A percentile compares a stretch with the other conserved stretches of the same genome.
Conservation (phyloP, 2,329 filamentous ascomycete genomes). For the Trichoderma asperellum region DNA sequence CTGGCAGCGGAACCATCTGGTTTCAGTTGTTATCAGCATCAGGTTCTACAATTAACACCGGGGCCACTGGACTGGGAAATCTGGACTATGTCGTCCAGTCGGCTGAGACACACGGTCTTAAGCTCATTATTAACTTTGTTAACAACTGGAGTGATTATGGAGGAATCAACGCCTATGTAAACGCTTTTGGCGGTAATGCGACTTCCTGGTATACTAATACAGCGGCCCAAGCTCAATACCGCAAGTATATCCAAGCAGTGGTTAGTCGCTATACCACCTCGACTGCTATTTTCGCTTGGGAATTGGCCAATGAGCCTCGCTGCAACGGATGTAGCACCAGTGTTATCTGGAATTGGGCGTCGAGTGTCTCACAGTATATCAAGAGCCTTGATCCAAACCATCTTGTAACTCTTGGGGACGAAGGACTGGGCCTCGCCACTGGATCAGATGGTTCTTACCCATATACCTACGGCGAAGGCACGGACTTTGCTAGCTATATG, state of each 20-base stretch:
- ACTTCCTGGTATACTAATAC: slow-evolving; percentile 61
- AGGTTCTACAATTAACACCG: slow-evolving; percentile 63
- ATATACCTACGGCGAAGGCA: slow-evolving; percentile 54
- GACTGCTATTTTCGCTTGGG: slow-evolving; percentile 57
- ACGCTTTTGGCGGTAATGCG: slow-evolving; percentile 58
- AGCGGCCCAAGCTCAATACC: slow-evolving; percentile 59
- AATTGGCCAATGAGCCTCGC: slow-evolving; percentile 41
- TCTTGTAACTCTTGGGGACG: slow-evolving; percentile 67
- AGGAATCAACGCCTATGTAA: slow-evolving; percentile 64
- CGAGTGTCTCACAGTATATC: slow-evolving; percentile 56
- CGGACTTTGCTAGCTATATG: slow-evolving; percentile 56
- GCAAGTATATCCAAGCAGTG: slow-evolving; percentile 52
- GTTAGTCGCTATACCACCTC: slow-evolving; percentile 54
- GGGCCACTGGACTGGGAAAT: slow-evolving; percentile 59
- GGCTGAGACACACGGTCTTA: slow-evolving; percentile 62
- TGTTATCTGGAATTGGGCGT: slow-evolving; percentile 57
- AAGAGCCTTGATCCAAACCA: slow-evolving; percentile 65
- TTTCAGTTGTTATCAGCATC: slow-evolving; percentile 56
- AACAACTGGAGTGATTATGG: slow-evolving; percentile 72
- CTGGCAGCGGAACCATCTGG: slow-evolving; percentile 42
- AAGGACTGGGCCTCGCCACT: slow-evolving; percentile 50
- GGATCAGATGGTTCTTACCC: slow-evolving; percentile 55
- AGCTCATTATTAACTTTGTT: slow-evolving; percentile 67
- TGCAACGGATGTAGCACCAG: slow-evolving; percentile 37
- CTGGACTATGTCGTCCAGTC: slow-evolving; percentile 66